Evolutionary conservation across 1,284 basidiomycete genomes (phyloP), one percentile per base, ranked within the genome.

Genomic region (Psilocybe mexicana): DNA sequence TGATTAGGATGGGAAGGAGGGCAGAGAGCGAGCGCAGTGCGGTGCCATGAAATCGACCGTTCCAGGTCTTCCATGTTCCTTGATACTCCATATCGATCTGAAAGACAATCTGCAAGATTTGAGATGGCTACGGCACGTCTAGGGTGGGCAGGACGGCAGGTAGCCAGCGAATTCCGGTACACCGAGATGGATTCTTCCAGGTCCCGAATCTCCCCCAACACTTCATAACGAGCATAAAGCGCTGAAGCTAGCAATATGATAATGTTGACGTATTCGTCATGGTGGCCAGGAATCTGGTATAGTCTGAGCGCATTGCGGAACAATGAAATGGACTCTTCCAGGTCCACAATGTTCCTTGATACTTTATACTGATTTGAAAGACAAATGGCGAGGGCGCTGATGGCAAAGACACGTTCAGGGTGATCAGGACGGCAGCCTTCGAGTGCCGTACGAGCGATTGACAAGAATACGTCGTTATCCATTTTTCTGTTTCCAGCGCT

Each of bases 361-460:
- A 6, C 25, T 2, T 3, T 7, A n/a, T 28, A 47, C 11, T 36
- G 46, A 25, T 1, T n/a, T n/a, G 11, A 6, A 11, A 49, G 43
- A 7, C 45, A 44, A 43, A 28, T 54, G 10, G 57, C 57, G 26
- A 58, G 45, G 40, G 35, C 46, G 8, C 30, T 35, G 38, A 58
- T 45, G 7, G 52, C 48, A n/a, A 36, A 24, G 35, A 23, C 49
- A 26, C 52, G 57, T 43, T 42, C 18, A 11, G 52, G 57, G 40
- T 58, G 26, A 11, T 18, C 36, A 14, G 40, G 25, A 2, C 54
- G 47, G 11, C 54, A 10, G 18, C 43, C 24, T 10, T n/a, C 24
- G 28, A 56, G 54, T 14, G 47, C 40, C n/a, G n/a, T n/a, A n/a
- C n/a, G n/a, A n/a, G n/a, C n/a, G n/a, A n/a, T n/a, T n/a, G n/a